phyloP scores from a whole-genome alignment of 305 asterid species.

The Striga hermonthica region DNA sequence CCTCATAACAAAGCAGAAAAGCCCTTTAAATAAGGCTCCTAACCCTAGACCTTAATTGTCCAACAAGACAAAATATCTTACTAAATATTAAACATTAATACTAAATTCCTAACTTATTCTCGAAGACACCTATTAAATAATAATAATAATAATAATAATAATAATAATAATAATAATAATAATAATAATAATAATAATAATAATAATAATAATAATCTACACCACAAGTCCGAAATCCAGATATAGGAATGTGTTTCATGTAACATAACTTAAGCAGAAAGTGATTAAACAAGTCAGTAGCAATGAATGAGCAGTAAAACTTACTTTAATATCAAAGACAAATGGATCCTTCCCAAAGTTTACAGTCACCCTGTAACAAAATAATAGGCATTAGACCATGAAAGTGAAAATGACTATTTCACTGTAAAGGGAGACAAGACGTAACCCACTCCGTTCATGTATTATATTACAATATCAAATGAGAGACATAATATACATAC shows the following conservation, averaged over 20 bases:
- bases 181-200: no score
- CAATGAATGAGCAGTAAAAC: constrained; percentile 30
- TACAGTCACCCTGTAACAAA: constrained; percentile 68
- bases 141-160: no score
- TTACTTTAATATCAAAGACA: constrained; percentile 74
- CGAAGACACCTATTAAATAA: no score
- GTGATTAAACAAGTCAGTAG: constrained; percentile 8
- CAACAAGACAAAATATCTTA: no score
- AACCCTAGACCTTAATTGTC: no score
- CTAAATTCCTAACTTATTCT: no score
- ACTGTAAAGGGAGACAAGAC: constrained; percentile 16
- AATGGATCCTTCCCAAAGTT: constrained; percentile 85
- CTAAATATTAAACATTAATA: no score
- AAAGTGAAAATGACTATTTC: constrained; percentile 27
- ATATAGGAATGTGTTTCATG: constrained; percentile 9
- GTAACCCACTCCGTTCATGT: constrained; percentile 3
- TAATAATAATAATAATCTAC: no score
- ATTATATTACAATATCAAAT: background rate
- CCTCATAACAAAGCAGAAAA: no score
- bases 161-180: no score
- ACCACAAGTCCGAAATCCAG: background rate
- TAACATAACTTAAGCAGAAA: constrained; percentile 23
- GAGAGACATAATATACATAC: constrained; percentile 45
- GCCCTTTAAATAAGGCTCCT: no score
- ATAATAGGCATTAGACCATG: constrained; percentile 32